Evolutionary conservation across 106 monocot genomes (phyloP).

Genomic region (Xerophyta viscosa): DNA sequence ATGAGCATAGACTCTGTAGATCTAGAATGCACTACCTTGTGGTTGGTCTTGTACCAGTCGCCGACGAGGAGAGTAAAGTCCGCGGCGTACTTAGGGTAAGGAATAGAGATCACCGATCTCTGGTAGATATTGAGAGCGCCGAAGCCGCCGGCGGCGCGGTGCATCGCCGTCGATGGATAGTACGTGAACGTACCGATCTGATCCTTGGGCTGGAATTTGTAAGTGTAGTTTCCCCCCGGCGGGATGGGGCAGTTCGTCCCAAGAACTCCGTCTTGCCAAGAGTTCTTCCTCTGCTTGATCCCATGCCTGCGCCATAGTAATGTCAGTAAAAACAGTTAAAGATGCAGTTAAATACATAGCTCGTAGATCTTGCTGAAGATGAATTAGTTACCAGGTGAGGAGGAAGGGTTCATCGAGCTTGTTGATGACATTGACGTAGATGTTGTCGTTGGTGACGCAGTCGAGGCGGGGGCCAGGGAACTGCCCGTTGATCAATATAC

Average conservation of each 20-base stretch:
- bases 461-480: conserved; percentile 83
- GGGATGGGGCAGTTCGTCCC: conserved; percentile 97
- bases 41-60: conserved; percentile 73
- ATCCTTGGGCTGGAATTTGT: conserved; percentile 85
- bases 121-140: conserved; percentile 65
- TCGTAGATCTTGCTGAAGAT: too few species aligned
- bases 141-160: conserved; percentile 75
- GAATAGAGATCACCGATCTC: conserved; percentile 56
- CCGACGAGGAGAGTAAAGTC: conserved; percentile 78
- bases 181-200: conserved; percentile 87
- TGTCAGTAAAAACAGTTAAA: too few species aligned
- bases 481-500: conserved; percentile 78
- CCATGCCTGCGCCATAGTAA: conserved; percentile 45
- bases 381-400: conserved; percentile 50
- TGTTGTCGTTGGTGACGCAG: conserved; percentile 84
- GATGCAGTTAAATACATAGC: too few species aligned
- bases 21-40: conserved; percentile 61
- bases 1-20: too few species aligned
- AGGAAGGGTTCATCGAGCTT: conserved; percentile 95
- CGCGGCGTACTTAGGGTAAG: conserved; percentile 44
- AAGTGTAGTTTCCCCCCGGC: conserved; percentile 69
- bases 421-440: conserved; percentile 75
- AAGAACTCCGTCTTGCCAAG: conserved; percentile 94
- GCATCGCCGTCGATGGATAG: conserved; percentile 77
- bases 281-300: conserved; percentile 98